Conservation (phyloP, 345 rosid species). For the Sonneratia caseolaris region DNA sequence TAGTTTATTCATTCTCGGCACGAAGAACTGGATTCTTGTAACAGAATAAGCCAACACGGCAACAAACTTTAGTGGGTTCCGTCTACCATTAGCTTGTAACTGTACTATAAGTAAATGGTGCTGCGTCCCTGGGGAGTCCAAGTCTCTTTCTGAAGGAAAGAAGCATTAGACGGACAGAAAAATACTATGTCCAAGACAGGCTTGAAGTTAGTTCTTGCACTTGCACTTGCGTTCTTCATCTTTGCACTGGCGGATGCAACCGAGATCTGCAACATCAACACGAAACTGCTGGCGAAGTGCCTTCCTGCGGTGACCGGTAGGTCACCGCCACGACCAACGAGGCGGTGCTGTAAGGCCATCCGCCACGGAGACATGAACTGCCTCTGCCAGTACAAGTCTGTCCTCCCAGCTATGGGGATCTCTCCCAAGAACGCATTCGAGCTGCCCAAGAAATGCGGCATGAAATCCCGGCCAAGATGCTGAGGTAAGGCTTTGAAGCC, state of each 20-base stretch:
- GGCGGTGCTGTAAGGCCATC: constrained; percentile 33
- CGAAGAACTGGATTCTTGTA: not conserved
- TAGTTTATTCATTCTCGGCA: not conserved
- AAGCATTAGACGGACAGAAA: not conserved
- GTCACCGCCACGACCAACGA: constrained; percentile 33
- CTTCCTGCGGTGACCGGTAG: constrained; percentile 38
- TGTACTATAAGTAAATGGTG: not conserved
- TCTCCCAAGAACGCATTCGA: constrained; percentile 33
- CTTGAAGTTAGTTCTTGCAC: not conserved
- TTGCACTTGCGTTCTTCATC: not conserved
- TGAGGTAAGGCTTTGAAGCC: constrained; percentile 8
- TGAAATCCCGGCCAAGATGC: constrained; percentile 31
- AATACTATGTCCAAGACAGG: not conserved
- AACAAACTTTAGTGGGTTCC: not conserved
- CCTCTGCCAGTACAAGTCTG: constrained; percentile 35
- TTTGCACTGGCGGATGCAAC: not conserved
- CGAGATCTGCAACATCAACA: constrained; percentile 29
- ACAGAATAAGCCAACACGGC: not conserved
- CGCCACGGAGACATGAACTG: constrained; percentile 28
- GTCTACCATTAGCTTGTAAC: not conserved
- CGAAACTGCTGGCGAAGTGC: constrained; percentile 26
- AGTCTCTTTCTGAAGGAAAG: not conserved
- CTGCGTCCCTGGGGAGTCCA: too few relatives aligned
- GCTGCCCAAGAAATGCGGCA: constrained; percentile 35
- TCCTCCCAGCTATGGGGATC: constrained; percentile 35